These are phyloP conservation scores for Verticillium longisporum DNA, from an alignment of 2,329 filamentous ascomycete species.

Conservation along the genomic window DNA sequence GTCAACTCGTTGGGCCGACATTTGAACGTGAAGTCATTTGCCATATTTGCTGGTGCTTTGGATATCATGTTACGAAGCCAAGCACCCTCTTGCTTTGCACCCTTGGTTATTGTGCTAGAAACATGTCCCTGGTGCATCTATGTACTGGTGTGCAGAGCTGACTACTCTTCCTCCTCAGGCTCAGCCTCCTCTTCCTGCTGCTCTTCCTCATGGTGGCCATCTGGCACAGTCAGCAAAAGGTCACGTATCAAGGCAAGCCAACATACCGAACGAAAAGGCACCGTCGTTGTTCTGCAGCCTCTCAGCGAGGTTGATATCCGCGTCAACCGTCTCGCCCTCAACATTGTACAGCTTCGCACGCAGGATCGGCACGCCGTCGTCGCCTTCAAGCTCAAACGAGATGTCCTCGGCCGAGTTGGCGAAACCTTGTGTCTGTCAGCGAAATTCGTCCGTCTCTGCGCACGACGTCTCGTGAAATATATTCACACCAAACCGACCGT, in stretches of 20 bases:
- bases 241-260: background rate
- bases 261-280: constrained; percentile 23
- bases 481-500: background rate
- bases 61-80: background rate
- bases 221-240: background rate
- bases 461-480: background rate
- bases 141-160: background rate
- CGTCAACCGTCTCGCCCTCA: constrained; percentile 30
- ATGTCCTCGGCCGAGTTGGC: constrained; percentile 37
- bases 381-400: constrained; percentile 42
- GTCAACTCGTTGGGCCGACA: background rate
- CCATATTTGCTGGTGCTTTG: background rate
- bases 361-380: constrained; percentile 41
- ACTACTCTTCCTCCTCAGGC: background rate
- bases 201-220: background rate
- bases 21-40: background rate
- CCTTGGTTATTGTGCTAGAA: too few relatives aligned
- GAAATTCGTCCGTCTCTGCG: too few relatives aligned
- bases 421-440: constrained; percentile 27
- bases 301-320: constrained; percentile 50
- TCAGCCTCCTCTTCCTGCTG: background rate
- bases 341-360: constrained; percentile 37
- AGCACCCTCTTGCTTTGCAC: too few relatives aligned
- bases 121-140: too few relatives aligned
- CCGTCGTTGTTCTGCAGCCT: constrained; percentile 47